Evolutionary conservation across 257 asterid species (phyloP).

Genomic region (Voacanga thouarsii): DNA sequence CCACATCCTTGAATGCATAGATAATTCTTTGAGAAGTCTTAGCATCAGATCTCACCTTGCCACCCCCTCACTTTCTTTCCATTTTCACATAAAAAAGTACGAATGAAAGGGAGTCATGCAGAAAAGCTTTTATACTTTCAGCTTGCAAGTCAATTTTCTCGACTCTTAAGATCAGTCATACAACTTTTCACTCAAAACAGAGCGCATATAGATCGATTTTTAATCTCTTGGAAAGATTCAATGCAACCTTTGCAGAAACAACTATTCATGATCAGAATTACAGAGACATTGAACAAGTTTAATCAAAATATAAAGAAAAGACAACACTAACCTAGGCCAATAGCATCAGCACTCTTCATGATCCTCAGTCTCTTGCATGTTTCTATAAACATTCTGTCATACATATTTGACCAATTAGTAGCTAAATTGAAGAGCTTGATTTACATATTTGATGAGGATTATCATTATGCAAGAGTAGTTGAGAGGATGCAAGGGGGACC

Average conservation of each 20-base stretch:
- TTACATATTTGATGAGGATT: not conserved
- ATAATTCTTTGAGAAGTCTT: not conserved
- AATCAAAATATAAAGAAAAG: not conserved
- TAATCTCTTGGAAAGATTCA: not conserved
- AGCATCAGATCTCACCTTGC: not conserved
- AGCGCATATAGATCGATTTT: not conserved
- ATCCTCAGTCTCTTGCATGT: conserved; percentile 49
- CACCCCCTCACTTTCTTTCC: not conserved
- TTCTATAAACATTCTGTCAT: conserved; percentile 41
- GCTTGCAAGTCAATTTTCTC: not conserved
- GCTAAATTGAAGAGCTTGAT: not conserved
- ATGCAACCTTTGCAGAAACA: no score
- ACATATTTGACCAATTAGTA: not conserved
- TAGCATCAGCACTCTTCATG: conserved; percentile 50
- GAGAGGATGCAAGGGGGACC: not conserved
- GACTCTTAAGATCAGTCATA: not conserved
- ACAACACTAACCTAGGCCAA: conserved; percentile 43
- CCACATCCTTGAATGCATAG: not conserved
- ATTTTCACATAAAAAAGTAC: not conserved
- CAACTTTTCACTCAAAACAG: not conserved
- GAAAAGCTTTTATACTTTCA: not conserved
- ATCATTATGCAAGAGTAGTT: not conserved
- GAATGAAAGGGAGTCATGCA: not conserved
- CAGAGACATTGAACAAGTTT: not conserved
- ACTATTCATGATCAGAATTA: not conserved